Percentiles rank a stretch among this genome's conserved stretches.
These are phyloP conservation scores for Tolypocladium paradoxum DNA, from an alignment of 2,329 filamentous ascomycete species.

Conservation along the genomic window DNA sequence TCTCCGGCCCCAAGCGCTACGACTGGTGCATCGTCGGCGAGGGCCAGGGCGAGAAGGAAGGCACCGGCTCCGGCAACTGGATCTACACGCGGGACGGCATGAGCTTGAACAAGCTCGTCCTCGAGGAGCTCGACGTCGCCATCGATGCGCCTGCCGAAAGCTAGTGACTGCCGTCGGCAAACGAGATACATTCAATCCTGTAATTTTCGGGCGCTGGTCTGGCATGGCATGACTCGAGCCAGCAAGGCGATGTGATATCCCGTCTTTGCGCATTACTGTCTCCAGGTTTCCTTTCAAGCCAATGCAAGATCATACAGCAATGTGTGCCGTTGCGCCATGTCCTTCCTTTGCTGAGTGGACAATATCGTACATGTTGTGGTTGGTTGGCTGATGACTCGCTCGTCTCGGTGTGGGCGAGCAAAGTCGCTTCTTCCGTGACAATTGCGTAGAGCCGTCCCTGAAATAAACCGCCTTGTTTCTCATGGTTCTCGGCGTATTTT, in stretches of 20 bases:
- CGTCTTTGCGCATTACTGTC: background rate
- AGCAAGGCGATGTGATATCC: background rate
- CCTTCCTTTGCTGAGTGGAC: background rate
- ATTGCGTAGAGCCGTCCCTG: background rate
- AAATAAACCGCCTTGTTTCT: background rate
- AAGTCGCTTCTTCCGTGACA: background rate
- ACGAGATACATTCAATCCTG: background rate
- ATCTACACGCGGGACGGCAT: conserved; percentile 79
- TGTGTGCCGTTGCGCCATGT: background rate
- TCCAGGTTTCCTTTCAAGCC: background rate
- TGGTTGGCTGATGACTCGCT: background rate
- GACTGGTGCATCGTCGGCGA: conserved; percentile 75
- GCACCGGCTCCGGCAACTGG: conserved; percentile 65
- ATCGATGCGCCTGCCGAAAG: conserved; percentile 25
- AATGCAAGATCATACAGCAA: background rate
- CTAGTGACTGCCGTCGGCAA: conserved; percentile 6
- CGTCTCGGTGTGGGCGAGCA: background rate
- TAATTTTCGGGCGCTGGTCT: background rate
- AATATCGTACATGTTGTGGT: background rate
- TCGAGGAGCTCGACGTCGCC: conserved; percentile 64
- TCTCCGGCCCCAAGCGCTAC: conserved; percentile 86
- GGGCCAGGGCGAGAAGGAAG: conserved; percentile 64
- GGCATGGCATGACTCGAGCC: background rate
- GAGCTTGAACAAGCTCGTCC: conserved; percentile 60
- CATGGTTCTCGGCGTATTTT: background rate